Evolutionary conservation across 148 eudicot species (phyloP).

Genomic region (Persicaria tinctoria): DNA sequence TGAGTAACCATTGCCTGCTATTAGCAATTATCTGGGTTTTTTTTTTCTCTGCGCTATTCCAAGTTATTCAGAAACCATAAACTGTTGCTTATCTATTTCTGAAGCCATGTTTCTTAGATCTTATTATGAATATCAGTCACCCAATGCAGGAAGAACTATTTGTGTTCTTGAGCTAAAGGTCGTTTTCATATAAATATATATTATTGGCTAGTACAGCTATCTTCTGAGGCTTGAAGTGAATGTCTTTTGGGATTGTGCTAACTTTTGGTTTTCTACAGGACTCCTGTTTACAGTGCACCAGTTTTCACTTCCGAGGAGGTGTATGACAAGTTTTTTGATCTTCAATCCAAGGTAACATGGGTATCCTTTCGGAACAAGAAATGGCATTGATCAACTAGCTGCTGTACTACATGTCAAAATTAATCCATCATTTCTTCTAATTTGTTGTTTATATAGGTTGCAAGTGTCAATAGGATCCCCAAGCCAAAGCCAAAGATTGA

Average conservation of each 20-base stretch:
- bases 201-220: not conserved
- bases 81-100: not conserved
- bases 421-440: not conserved
- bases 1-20: constrained; percentile 22
- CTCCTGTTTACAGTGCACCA: constrained; percentile 45
- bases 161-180: not conserved
- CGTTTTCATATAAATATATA: not conserved
- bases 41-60: not conserved
- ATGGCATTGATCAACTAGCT: not conserved
- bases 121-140: not conserved
- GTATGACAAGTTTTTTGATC: constrained; percentile 50
- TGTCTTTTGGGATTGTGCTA: not conserved
- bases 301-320: constrained; percentile 75
- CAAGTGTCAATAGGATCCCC: constrained; percentile 58
- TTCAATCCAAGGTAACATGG: constrained; percentile 66
- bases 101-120: not conserved
- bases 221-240: not conserved
- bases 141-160: not conserved
- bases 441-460: constrained; percentile 37
- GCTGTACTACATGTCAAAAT: not conserved
- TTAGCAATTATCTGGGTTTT: not conserved
- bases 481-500: constrained; percentile 90
- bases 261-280: constrained; percentile 33
- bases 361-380: not conserved
- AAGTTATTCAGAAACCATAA: not conserved